Conservation (phyloP, 768 basidiomycete genomes). For the Suillus tomentosus region DNA sequence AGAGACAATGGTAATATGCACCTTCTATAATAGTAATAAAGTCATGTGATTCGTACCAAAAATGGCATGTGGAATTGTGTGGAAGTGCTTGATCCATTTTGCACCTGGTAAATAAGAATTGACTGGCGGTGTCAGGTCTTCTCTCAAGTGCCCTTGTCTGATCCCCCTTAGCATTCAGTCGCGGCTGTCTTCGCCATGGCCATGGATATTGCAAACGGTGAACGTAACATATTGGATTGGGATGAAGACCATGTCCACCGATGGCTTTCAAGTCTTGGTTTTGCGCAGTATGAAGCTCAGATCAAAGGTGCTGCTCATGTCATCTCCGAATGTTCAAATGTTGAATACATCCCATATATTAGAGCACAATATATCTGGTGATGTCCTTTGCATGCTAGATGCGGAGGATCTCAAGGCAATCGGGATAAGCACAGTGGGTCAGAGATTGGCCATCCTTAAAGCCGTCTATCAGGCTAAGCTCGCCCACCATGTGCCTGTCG, state of each 20-base stretch:
- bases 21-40: background rate
- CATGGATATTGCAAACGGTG: slow-evolving; percentile 33
- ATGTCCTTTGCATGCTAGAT: slow-evolving; percentile 82
- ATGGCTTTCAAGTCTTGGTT: slow-evolving; percentile 79
- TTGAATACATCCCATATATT: slow-evolving; percentile 14
- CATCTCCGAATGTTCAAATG: background rate
- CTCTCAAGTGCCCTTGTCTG: slow-evolving; percentile 9
- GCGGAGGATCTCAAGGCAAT: slow-evolving; percentile 83
- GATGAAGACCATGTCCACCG: slow-evolving; percentile 75
- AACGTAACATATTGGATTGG: slow-evolving; percentile 59
- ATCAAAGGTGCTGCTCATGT: slow-evolving; percentile 62
- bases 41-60: background rate
- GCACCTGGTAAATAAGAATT: slow-evolving; percentile 9
- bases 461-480: slow-evolving; percentile 90
- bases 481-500: slow-evolving; percentile 78
- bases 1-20: background rate
- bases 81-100: background rate
- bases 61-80: background rate
- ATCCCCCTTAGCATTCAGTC: slow-evolving; percentile 7
- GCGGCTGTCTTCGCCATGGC: slow-evolving; percentile 17
- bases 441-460: slow-evolving; percentile 89
- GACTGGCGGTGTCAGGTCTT: slow-evolving; percentile 11
- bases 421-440: slow-evolving; percentile 89
- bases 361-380: slow-evolving; percentile 94
- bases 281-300: slow-evolving; percentile 81